Evolutionary conservation across 1,139 yeast genomes (phyloP).

Genomic region (Pneumocystis canis): DNA sequence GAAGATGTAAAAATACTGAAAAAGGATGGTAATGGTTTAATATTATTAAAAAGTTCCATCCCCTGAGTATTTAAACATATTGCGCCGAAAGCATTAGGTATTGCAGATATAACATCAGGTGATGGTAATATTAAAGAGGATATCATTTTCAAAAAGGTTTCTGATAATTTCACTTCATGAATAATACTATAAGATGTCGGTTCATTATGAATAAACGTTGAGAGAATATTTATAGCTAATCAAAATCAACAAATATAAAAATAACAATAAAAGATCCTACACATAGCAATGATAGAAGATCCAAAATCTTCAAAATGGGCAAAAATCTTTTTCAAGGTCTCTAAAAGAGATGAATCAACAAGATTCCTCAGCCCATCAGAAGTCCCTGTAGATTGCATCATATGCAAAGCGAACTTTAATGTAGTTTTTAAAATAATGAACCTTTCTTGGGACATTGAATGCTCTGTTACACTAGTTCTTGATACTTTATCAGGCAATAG

Average conservation of each 20-base stretch:
- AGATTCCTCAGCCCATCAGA: constrained; percentile 65
- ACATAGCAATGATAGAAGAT: constrained; percentile 40
- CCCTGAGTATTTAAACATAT: constrained; percentile 69
- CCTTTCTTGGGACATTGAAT: constrained; percentile 48
- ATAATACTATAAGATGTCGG: constrained; percentile 79
- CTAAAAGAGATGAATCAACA: constrained; percentile 66
- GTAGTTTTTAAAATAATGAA: constrained; percentile 33
- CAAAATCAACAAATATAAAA: background rate
- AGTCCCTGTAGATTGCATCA: constrained; percentile 61
- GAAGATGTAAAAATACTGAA: constrained; percentile 39
- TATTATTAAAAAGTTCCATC: constrained; percentile 38
- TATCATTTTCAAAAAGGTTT: constrained; percentile 42
- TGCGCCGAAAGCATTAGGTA: constrained; percentile 74
- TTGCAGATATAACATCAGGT: constrained; percentile 42
- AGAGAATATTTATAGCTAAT: constrained; percentile 49
- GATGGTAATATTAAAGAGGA: constrained; percentile 38
- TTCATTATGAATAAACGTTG: constrained; percentile 70
- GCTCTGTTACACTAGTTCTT: constrained; percentile 33
- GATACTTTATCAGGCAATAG: constrained; percentile 30
- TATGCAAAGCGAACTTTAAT: constrained; percentile 47
- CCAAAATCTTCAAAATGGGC: constrained; percentile 53
- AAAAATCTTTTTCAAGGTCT: constrained; percentile 46
- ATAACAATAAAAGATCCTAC: background rate
- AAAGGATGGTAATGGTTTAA: constrained; percentile 34
- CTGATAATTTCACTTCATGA: constrained; percentile 63